These are phyloP conservation scores for Sechiopsis laciniata DNA, from an alignment of 306 rosid species.

Conservation along the genomic window DNA sequence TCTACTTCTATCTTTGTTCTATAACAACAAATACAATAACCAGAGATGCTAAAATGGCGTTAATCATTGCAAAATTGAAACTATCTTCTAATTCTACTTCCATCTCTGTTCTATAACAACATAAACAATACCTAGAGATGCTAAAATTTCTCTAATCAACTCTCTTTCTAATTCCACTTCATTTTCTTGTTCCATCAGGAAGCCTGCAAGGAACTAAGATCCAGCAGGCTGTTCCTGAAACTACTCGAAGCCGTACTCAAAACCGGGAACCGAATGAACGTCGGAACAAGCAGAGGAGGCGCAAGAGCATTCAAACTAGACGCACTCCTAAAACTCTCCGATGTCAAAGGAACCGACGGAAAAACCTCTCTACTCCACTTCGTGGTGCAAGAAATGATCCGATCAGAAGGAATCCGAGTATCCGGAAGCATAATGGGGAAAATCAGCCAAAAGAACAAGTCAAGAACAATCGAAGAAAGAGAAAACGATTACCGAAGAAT, in stretches of 20 bases:
- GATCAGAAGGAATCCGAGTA: conserved; percentile 71
- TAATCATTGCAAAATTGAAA: not conserved
- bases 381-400: conserved; percentile 80
- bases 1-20: not conserved
- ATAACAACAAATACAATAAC: not conserved
- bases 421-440: conserved; percentile 94
- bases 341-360: conserved; percentile 88
- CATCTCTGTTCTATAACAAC: not conserved
- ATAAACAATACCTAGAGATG: not conserved
- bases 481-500: conserved; percentile 76
- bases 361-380: conserved; percentile 87
- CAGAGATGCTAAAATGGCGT: not conserved
- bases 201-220: conserved; percentile 89
- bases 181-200: conserved; percentile 40
- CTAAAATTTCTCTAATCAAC: not conserved
- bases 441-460: conserved; percentile 54
- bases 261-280: conserved; percentile 95
- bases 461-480: conserved; percentile 54
- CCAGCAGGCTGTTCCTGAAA: conserved; percentile 89
- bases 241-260: conserved; percentile 83
- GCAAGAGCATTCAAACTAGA: conserved; percentile 88
- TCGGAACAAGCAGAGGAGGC: conserved; percentile 92
- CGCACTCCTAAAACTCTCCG: conserved; percentile 82
- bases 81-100: not conserved
- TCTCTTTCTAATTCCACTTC: not conserved